Conservation (phyloP, 345 rosid genomes). For the Salix purpurea region DNA sequence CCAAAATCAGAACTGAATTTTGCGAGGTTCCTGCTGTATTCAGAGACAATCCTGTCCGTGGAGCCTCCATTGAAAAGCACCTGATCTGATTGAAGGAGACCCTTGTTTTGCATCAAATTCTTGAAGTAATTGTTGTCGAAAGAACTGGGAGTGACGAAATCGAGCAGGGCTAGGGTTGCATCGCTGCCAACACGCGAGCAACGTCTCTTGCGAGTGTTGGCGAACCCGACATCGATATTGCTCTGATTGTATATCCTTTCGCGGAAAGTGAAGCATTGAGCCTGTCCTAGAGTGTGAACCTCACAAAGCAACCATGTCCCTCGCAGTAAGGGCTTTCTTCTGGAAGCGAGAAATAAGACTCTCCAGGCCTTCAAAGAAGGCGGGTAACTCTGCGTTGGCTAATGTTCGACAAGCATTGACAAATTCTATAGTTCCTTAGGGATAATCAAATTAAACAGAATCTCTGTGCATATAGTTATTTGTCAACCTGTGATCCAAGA, state of each 20-base stretch:
- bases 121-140: slow-evolving; percentile 19
- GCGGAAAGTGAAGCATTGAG: background rate
- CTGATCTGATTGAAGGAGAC: slow-evolving; percentile 19
- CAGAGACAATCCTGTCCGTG: slow-evolving; percentile 10
- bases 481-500: too few species aligned
- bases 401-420: background rate
- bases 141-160: slow-evolving; percentile 18
- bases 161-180: slow-evolving; percentile 7
- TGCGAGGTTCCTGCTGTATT: slow-evolving; percentile 3
- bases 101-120: slow-evolving; percentile 11
- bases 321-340: slow-evolving; percentile 8
- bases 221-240: slow-evolving; percentile 14
- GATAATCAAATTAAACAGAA: too few species aligned
- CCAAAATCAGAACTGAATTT: slow-evolving; percentile 27
- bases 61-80: slow-evolving; percentile 19
- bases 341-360: slow-evolving; percentile 3
- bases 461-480: too few species aligned
- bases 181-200: slow-evolving; percentile 9
- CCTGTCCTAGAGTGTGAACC: slow-evolving; percentile 13
- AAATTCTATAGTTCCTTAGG: too few species aligned
- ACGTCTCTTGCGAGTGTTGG: slow-evolving; percentile 9
- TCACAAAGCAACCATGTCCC: slow-evolving; percentile 26
- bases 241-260: slow-evolving; percentile 3
- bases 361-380: slow-evolving; percentile 4
- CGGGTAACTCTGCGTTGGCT: slow-evolving; percentile 7